A percentile compares a stretch with the other conserved stretches of the same genome.
Evolutionary conservation across 768 basidiomycete species (phyloP).

Genomic region (Myochromella boudieri): DNA sequence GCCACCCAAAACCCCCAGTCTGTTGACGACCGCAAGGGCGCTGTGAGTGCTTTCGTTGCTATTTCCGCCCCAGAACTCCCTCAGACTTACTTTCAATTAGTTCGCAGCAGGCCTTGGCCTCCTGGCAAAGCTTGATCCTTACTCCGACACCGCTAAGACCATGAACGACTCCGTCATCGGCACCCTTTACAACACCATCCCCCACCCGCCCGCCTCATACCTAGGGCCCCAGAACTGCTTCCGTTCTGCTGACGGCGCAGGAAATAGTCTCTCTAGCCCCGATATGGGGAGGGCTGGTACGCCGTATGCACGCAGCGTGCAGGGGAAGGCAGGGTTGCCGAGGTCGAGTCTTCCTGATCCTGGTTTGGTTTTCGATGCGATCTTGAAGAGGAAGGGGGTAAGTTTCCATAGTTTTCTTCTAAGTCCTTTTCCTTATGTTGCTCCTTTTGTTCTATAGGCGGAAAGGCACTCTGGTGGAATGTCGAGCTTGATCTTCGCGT

Average conservation of each 20-base stretch:
- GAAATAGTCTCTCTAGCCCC: conserved; percentile 44
- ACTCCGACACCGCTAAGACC: conserved; percentile 15
- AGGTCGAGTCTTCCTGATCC: conserved; percentile 50
- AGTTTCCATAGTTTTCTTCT: conserved; percentile 22
- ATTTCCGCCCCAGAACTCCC: background rate
- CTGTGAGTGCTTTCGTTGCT: conserved; percentile 21
- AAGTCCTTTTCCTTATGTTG: background rate
- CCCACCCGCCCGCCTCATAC: conserved; percentile 41
- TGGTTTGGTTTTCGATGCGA: conserved; percentile 57
- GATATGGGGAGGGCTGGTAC: conserved; percentile 48
- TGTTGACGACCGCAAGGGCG: conserved; percentile 40
- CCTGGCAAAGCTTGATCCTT: conserved; percentile 21
- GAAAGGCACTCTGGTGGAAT: conserved; percentile 50
- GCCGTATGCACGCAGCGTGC: conserved; percentile 53
- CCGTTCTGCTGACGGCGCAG: conserved; percentile 46
- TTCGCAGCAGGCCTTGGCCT: conserved; percentile 26
- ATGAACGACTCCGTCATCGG: conserved; percentile 29
- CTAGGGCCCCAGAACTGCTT: conserved; percentile 34
- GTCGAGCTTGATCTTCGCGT: conserved; percentile 62
- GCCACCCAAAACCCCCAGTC: conserved; percentile 27
- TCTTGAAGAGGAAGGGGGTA: conserved; percentile 42
- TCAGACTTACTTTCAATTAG: conserved; percentile 9
- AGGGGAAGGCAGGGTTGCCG: conserved; percentile 37
- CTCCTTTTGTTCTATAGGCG: background rate
- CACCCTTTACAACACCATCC: conserved; percentile 58